These are phyloP conservation scores for Helotiales sp. DNA, from an alignment of 2,329 filamentous ascomycete species.

Conservation along the genomic window DNA sequence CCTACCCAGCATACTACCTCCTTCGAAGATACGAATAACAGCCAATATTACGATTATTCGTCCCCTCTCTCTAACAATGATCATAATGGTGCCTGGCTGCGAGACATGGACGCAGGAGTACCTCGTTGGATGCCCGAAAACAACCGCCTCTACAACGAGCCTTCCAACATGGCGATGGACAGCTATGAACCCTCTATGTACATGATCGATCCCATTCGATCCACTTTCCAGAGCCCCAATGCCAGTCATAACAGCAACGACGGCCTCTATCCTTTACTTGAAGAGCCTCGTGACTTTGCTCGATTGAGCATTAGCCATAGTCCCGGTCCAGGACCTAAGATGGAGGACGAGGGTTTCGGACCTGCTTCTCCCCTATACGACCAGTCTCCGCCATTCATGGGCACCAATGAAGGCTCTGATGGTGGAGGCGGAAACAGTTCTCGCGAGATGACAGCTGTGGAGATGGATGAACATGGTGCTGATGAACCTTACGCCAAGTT, in stretches of 20 bases:
- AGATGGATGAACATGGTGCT: constrained; percentile 34
- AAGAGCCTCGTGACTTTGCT: constrained; percentile 16
- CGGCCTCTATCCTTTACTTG: constrained; percentile 11
- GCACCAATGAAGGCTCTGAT: constrained; percentile 26
- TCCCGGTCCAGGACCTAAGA: constrained; percentile 19
- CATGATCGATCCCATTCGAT: constrained; percentile 17
- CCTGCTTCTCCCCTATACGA: constrained; percentile 6
- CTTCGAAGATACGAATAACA: constrained; percentile 21
- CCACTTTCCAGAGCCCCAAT: background rate
- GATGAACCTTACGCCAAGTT: constrained; percentile 78
- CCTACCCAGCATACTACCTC: constrained; percentile 12
- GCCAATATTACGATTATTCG: constrained; percentile 26
- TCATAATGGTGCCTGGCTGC: constrained; percentile 7
- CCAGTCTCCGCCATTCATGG: constrained; percentile 11
- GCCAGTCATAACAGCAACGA: background rate
- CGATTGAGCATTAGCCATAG: constrained; percentile 23
- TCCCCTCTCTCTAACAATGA: constrained; percentile 17
- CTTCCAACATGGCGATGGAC: constrained; percentile 13
- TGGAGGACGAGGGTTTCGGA: constrained; percentile 15
- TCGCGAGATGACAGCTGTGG: constrained; percentile 30
- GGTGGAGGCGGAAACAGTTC: constrained; percentile 32
- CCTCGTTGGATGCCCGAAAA: constrained; percentile 16
- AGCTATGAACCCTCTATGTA: constrained; percentile 18
- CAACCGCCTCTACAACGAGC: constrained; percentile 3
- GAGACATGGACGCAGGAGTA: constrained; percentile 2